Evolutionary conservation across 768 basidiomycete species (phyloP).

Genomic region (Boletus sensibilis): DNA sequence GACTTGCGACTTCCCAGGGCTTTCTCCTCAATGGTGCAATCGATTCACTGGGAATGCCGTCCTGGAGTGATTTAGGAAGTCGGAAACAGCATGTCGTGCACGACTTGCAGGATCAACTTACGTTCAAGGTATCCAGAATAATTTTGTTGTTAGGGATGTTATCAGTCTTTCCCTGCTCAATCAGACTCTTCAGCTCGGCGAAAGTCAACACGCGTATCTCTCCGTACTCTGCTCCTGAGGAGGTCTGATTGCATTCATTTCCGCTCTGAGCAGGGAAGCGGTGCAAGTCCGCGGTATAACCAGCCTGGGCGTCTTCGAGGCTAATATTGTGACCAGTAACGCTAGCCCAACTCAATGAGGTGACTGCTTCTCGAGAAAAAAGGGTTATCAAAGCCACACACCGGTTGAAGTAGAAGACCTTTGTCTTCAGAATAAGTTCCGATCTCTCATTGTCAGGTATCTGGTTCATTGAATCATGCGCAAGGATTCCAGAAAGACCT

Average conservation of each 20-base stretch:
- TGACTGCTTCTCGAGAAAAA: constrained; percentile 31
- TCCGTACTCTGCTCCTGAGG: constrained; percentile 8
- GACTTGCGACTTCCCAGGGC: constrained; percentile 56
- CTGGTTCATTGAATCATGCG: constrained; percentile 38
- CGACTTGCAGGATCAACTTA: constrained; percentile 33
- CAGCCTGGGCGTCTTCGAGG: constrained; percentile 27
- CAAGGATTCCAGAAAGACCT: constrained; percentile 60
- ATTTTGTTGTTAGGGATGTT: constrained; percentile 76
- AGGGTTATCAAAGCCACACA: constrained; percentile 23
- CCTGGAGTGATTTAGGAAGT: constrained; percentile 36
- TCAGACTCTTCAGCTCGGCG: constrained; percentile 64
- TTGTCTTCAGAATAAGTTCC: constrained; percentile 50
- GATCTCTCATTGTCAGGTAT: constrained; percentile 41
- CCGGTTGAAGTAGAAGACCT: constrained; percentile 76
- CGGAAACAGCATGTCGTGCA: neutral
- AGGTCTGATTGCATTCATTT: constrained; percentile 15
- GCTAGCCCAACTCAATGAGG: constrained; percentile 27
- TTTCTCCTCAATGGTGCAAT: constrained; percentile 52
- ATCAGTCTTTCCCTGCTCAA: constrained; percentile 68
- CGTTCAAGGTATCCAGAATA: constrained; percentile 67
- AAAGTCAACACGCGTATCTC: constrained; percentile 58
- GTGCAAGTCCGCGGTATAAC: constrained; percentile 11
- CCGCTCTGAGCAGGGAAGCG: constrained; percentile 16
- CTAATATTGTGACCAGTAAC: constrained; percentile 29
- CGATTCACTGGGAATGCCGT: constrained; percentile 56